Conservation (phyloP, 495 filamentous ascomycete species). For the Hypoxylon lenormandii region DNA sequence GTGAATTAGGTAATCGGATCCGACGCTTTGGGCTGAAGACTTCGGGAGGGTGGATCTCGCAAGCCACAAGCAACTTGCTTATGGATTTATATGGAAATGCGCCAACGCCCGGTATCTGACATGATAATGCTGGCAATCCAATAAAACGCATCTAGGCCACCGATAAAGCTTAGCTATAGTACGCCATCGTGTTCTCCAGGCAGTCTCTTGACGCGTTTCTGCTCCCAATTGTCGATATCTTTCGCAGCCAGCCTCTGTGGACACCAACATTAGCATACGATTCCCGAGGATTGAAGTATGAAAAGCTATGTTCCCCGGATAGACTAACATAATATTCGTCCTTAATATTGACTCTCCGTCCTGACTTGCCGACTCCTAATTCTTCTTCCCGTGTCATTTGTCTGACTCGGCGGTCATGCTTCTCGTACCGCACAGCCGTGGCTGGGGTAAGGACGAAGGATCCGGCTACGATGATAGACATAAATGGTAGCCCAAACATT, state of each 20-base stretch:
- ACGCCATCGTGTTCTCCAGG: constrained; percentile 89
- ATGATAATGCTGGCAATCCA: background rate
- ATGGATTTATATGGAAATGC: background rate
- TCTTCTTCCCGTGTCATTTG: constrained; percentile 85
- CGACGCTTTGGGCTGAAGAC: constrained; percentile 4
- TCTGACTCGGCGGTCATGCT: constrained; percentile 85
- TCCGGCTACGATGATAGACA: constrained; percentile 89
- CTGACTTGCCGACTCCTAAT: constrained; percentile 77
- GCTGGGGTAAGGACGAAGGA: constrained; percentile 95
- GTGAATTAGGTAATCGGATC: background rate
- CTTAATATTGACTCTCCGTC: constrained; percentile 78
- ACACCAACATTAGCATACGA: constrained; percentile 16
- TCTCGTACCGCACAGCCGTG: constrained; percentile 91
- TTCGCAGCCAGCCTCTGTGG: constrained; percentile 84
- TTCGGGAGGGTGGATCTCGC: background rate
- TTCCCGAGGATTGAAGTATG: background rate
- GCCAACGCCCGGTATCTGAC: background rate
- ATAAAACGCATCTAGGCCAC: background rate
- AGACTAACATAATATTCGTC: constrained; percentile 94
- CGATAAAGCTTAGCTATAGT: constrained; percentile 61
- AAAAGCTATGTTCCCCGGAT: background rate
- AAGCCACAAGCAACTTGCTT: background rate
- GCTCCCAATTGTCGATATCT: constrained; percentile 95
- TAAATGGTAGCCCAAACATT: constrained; percentile 95
- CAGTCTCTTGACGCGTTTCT: constrained; percentile 88